A percentile compares a stretch with the other conserved stretches of the same genome.
Evolutionary conservation across 140 eudicot species (phyloP).

Genomic region (Cichorium intybus): DNA sequence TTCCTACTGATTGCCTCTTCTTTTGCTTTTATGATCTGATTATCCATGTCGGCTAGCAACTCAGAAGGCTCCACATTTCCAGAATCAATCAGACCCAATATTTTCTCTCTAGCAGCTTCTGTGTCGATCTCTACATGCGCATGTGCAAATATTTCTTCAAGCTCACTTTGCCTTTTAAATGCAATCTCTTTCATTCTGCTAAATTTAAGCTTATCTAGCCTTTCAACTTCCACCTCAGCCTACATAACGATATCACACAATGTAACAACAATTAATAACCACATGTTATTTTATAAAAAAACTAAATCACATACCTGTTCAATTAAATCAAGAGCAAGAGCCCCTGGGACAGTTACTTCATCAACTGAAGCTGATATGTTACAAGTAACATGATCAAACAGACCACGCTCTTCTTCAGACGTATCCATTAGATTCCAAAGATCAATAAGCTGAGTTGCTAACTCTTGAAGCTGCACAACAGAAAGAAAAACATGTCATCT

Average conservation of each 20-base stretch:
- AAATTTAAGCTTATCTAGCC: slow-evolving; percentile 87
- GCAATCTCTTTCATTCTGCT: slow-evolving; percentile 99
- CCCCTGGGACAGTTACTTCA: slow-evolving; percentile 81
- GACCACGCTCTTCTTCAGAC: slow-evolving; percentile 62
- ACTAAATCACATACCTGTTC: slow-evolving; percentile 56
- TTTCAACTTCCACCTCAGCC: slow-evolving; percentile 92
- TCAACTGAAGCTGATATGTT: slow-evolving; percentile 86
- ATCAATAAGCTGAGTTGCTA: slow-evolving; percentile 79
- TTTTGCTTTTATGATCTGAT: slow-evolving; percentile 81
- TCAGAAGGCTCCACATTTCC: slow-evolving; percentile 88
- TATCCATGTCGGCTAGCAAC: slow-evolving; percentile 86
- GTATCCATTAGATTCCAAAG: slow-evolving; percentile 98
- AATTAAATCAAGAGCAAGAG: slow-evolving; percentile 86
- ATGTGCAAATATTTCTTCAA: slow-evolving; percentile 78
- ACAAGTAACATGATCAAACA: slow-evolving; percentile 90
- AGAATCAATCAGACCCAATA: slow-evolving; percentile 77
- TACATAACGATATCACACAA: slow-evolving; percentile 16
- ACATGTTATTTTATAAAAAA: not conserved
- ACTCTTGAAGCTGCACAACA: slow-evolving; percentile 77
- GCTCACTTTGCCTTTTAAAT: slow-evolving; percentile 81
- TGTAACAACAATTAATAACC: not conserved
- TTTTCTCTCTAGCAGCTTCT: slow-evolving; percentile 74
- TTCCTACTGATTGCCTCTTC: slow-evolving; percentile 92
- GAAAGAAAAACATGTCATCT: not conserved
- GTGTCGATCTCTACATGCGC: slow-evolving; percentile 86